Base-by-base conservation (phyloP, 331 rosid species). In the Prunus yedoensis region DNA sequence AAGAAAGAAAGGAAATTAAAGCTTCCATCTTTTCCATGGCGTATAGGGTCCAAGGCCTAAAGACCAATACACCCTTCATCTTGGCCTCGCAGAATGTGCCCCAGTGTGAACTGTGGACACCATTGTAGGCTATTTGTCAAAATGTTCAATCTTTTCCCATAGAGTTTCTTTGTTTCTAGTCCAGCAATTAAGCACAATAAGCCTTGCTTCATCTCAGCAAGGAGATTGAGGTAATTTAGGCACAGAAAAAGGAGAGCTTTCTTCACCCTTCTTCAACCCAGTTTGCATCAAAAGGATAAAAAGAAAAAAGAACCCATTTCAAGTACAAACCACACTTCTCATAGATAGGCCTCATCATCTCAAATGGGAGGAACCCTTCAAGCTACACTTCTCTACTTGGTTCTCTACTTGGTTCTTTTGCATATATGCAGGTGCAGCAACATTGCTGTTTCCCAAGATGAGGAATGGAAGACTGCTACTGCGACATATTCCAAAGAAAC, bases 391-490 rank as follows among this genome's bases (percentile, higher is more conserved):
- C 43, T 38, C 9, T 38, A 38, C 43, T 70, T 88, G 82, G 74
- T 95, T 59, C 76, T 92, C 74, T 90, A 57, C 88, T 70, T 88
- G 82, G 74, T 88, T 78, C 59, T 90, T 15, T 52, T 88, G 66
- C 85, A 66, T 70, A 70, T 84, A 8, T 70, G 78, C 75, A 69
- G 77, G 7, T 67, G 78, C 77, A 69, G 78, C 80, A 71, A 59
- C 77, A 79, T 80, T 73, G 75, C 47, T 74, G 89, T 87, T 71
- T 81, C 68, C 28, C 73, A 75, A 54, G 84, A 86, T 49, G 89
- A 67, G 60, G 89, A 83, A 65, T 95, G 99, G 99, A 90, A 77
- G 87, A 84, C 89, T 77, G 99, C 91, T 52, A 85, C 97, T 74
- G 97, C 99, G 67, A 95, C 99, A 3, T 92, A 85, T 73, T 66